These are phyloP conservation scores for Acrodontium crateriforme DNA, from an alignment of 2,329 filamentous ascomycete species.

Conservation along the genomic window DNA sequence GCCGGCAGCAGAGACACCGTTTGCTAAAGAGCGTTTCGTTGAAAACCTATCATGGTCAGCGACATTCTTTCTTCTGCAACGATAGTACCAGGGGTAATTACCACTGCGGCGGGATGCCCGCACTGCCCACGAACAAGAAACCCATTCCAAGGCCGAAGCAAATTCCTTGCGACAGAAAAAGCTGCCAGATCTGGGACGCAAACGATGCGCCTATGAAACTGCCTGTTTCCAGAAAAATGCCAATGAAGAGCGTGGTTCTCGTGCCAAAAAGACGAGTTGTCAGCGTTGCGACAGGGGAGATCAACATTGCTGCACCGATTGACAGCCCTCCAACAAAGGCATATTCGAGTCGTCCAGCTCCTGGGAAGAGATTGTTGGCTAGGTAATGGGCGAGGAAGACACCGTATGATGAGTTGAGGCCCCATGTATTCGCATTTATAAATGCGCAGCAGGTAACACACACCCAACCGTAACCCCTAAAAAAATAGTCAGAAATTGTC, in stretches of 20 bases:
- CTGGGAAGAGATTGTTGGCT: constrained; percentile 45
- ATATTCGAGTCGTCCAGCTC: constrained; percentile 51
- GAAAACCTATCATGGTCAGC: no score
- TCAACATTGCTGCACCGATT: constrained; percentile 49
- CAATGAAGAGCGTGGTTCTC: constrained; percentile 47
- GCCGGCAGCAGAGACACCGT: constrained; percentile 53
- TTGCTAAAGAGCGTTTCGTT: constrained; percentile 53
- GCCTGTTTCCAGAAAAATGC: constrained; percentile 48
- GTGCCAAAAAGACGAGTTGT: constrained; percentile 50
- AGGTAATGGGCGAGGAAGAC: constrained; percentile 70
- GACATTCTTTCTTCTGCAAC: no score
- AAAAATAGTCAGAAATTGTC: no score
- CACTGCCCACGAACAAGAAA: constrained; percentile 56
- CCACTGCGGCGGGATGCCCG: constrained; percentile 59
- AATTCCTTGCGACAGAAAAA: constrained; percentile 61
- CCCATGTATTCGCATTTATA: constrained; percentile 37
- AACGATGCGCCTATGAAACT: constrained; percentile 60
- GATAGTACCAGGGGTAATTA: no score
- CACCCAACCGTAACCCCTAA: constrained; percentile 49
- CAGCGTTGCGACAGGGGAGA: constrained; percentile 54
- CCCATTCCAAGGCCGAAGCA: constrained; percentile 70
- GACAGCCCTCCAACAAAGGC: constrained; percentile 66
- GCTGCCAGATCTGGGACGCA: constrained; percentile 54
- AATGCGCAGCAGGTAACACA: constrained; percentile 32
- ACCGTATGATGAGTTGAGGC: constrained; percentile 41